Conservation (phyloP, 176 grass and related monocot species). For the Ensete glaucum region DNA sequence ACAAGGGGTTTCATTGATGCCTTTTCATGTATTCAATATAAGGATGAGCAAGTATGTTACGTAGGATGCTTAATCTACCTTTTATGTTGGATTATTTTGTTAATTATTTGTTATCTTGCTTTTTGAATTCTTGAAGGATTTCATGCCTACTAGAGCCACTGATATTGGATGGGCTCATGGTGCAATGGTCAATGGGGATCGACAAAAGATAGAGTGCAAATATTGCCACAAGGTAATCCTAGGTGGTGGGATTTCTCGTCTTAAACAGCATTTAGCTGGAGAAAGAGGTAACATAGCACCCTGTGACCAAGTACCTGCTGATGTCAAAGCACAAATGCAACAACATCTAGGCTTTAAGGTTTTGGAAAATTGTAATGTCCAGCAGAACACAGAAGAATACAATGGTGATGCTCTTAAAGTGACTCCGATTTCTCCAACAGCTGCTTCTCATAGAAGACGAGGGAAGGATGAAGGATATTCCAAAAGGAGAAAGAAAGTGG, state of each 20-base stretch:
- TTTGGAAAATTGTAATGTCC: conserved; percentile 9
- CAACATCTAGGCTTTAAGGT: conserved; percentile 23
- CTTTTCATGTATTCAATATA: conserved; percentile 14
- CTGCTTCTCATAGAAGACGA: conserved; percentile 14
- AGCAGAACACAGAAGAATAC: conserved; percentile 6
- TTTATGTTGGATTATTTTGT: background rate
- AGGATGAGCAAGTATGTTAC: conserved; percentile 18
- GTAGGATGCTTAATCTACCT: background rate
- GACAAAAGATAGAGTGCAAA: conserved; percentile 26
- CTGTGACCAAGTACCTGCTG: conserved; percentile 22
- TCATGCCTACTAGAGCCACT: conserved; percentile 9
- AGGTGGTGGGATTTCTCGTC: conserved; percentile 25
- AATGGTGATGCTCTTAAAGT: conserved; percentile 12
- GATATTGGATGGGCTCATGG: conserved; percentile 28
- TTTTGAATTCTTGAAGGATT: conserved; percentile 10
- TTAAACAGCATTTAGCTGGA: conserved; percentile 30
- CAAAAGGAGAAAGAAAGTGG: conserved; percentile 2
- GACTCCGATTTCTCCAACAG: background rate
- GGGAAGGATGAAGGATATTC: conserved; percentile 18
- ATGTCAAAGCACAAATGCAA: conserved; percentile 30
- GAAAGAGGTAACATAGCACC: conserved; percentile 32
- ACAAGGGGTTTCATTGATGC: conserved; percentile 17
- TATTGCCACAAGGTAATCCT: conserved; percentile 25
- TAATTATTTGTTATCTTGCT: background rate
- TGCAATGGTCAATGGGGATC: conserved; percentile 19